Base-by-base conservation (phyloP, 2,329 filamentous ascomycete genomes). In the Aspergillus aculeatus region DNA sequence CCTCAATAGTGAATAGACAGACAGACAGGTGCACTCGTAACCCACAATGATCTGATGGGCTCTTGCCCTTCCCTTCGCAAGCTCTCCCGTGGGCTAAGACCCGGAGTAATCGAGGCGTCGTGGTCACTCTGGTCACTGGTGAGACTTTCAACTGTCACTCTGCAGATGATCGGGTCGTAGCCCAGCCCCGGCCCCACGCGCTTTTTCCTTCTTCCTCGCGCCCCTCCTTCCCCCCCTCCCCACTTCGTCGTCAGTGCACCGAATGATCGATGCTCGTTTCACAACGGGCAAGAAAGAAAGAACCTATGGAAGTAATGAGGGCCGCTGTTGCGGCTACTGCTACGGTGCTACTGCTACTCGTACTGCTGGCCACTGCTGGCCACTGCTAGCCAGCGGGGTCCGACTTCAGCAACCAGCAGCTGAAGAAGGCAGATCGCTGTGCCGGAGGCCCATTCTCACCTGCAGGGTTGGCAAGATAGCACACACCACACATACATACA, bases 121-220 rank as follows among this genome's bases (percentile, higher is more conserved):
- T 32, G 19, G 29, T 21, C 9, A 11, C 29, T 32, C 50, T 35
- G 23, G 23, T 49, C 32, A 21, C 50, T 35, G 35, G 24, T 52
- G 29, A 16, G 50, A 29, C 38, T 54, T 38, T 49, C 56, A 57
- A 61, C 61, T 61, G 59, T 59, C 57, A 58, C 57, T 62, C 47
- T 64, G 60, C 62, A 50, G 56, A 58, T 60, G 58, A 62, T 62
- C 62, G 57, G 62, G 57, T 38, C 29, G 24, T 50, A 52, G 54
- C 31, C 29, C 24, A 35, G 5, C 21, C 44, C 24, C 51, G 54
- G 58, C 58, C 58, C 58, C 62, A 64, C 62, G 62, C 60, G 60
- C 59, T 58, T 55, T 57, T 56, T 12, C 32, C 47, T 56, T 57
- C 9, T 48, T 50, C 47, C 61, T 56, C 54, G 16, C 50, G 44